Base-by-base conservation (phyloP, 495 filamentous ascomycete genomes). In the Penicillium herquei region DNA sequence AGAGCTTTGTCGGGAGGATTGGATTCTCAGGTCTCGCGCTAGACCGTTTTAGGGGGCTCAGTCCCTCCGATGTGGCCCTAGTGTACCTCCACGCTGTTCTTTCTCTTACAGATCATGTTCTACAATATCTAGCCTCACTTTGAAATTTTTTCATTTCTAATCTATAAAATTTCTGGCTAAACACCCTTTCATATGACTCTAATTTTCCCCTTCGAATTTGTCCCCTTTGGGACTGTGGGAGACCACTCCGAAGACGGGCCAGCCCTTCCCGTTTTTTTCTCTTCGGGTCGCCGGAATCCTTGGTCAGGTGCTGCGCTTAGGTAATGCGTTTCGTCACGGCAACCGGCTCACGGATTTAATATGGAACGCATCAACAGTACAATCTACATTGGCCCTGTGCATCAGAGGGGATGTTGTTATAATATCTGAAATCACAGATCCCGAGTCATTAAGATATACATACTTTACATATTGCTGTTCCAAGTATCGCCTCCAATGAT, bases 1-100 rank as follows among this genome's bases (percentile, higher is more conserved):
- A 78, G 78, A 78, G 78, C 77, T 82, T 81, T 80, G 73, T 78
- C 75, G 76, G 66, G 69, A 68, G 70, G 72, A 68, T 62, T 64
- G 70, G 72, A 71, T 74, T 75, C 72, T 72, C 68, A 72, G 71
- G 64, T 71, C 64, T 72, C 61, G 56, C 72, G 70, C 75, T 78
- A 78, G 70, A 64, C 75, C 71, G 61, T 63, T 68, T 76, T 68
- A 66, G 71, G 70, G 64, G 57, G 43, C 21, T 67, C 62, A 63
- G 62, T 70, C 67, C 66, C 75, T 78, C 73, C 75, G 75, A 76
- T 67, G 71, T 69, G 70, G 73, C 73, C 73, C 75, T 74, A 71
- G 70, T 72, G 67, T 59, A 65, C 47, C 57, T 63, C 59, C 63
- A 62, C 62, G 46, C 40, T 57, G 55, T 58, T 17, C 47, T 57